phyloP scores from a whole-genome alignment of 2,329 filamentous ascomycete species.

The Parastagonospora avenae region DNA sequence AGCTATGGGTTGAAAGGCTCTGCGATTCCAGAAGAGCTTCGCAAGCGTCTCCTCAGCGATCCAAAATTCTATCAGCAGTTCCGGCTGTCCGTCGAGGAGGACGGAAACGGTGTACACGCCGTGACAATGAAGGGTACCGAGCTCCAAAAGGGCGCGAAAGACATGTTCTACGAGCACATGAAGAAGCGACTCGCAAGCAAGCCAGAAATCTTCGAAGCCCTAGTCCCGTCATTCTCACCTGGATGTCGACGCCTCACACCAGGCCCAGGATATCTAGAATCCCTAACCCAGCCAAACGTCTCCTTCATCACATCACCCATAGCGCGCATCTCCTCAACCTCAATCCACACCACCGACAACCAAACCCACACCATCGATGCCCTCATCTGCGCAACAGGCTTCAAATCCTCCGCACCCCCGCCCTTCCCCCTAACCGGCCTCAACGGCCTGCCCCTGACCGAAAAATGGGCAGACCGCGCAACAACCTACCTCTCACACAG shows the following conservation, averaged over 20 bases:
- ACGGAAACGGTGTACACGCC: constrained; percentile 37
- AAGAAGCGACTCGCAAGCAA: constrained; percentile 41
- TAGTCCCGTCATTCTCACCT: constrained; percentile 51
- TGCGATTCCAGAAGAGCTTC: constrained; percentile 29
- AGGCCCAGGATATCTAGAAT: constrained; percentile 58
- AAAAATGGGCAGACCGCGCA: constrained; percentile 44
- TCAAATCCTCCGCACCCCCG: constrained; percentile 46
- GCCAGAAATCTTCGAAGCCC: constrained; percentile 48
- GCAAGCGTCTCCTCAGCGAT: constrained; percentile 31
- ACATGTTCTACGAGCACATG: constrained; percentile 51
- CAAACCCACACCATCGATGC: constrained; percentile 47
- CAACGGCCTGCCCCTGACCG: constrained; percentile 32
- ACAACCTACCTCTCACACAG: constrained; percentile 38
- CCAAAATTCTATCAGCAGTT: constrained; percentile 40
- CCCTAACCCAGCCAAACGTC: constrained; percentile 50
- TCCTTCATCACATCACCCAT: constrained; percentile 45
- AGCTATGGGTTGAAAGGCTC: constrained; percentile 43
- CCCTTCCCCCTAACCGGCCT: constrained; percentile 46
- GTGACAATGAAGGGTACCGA: constrained; percentile 44
- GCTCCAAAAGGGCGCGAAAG: constrained; percentile 44
- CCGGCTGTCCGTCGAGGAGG: constrained; percentile 39
- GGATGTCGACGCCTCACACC: constrained; percentile 58
- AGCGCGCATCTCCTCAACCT: constrained; percentile 42
- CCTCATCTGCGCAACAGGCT: constrained; percentile 54
- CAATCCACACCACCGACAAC: constrained; percentile 50